Conservation (phyloP, 2,329 filamentous ascomycete species). For the Nigrospora oryzae region DNA sequence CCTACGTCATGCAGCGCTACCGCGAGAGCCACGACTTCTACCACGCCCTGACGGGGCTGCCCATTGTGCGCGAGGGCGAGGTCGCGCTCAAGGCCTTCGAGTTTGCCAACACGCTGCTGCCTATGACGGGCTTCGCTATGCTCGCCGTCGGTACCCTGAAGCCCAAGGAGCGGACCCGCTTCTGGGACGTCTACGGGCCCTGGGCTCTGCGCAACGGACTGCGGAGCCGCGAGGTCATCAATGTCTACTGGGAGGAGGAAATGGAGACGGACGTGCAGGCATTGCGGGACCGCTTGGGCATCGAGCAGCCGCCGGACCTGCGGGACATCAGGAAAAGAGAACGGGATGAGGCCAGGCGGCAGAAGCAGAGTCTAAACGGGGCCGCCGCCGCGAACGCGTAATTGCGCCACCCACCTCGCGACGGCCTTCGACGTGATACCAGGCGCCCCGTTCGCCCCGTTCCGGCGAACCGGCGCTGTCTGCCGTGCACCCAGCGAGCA, state of each 20-base stretch:
- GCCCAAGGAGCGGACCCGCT: constrained; percentile 65
- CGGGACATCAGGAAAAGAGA: constrained; percentile 66
- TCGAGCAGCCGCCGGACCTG: constrained; percentile 84
- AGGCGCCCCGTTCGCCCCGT: no score
- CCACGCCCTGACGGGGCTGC: constrained; percentile 86
- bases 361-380: constrained; percentile 28
- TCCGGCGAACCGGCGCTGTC: no score
- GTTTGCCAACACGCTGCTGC: constrained; percentile 86
- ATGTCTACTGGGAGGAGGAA: constrained; percentile 97
- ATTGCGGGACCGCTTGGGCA: constrained; percentile 65
- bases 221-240: constrained; percentile 72
- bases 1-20: constrained; percentile 98
- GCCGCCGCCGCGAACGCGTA: background rate
- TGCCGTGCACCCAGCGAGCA: no score
- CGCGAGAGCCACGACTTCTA: constrained; percentile 97
- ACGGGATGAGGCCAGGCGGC: constrained; percentile 57
- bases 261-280: constrained; percentile 75
- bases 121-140: constrained; percentile 87
- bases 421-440: no score
- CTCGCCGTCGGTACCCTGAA: constrained; percentile 83
- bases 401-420: no score
- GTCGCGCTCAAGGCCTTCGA: constrained; percentile 97
- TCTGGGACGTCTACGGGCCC: constrained; percentile 70
- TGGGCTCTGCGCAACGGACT: constrained; percentile 87
- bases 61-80: constrained; percentile 89